Evolutionary conservation across 331 rosid genomes (phyloP).

Genomic region (Cydonia oblonga): DNA sequence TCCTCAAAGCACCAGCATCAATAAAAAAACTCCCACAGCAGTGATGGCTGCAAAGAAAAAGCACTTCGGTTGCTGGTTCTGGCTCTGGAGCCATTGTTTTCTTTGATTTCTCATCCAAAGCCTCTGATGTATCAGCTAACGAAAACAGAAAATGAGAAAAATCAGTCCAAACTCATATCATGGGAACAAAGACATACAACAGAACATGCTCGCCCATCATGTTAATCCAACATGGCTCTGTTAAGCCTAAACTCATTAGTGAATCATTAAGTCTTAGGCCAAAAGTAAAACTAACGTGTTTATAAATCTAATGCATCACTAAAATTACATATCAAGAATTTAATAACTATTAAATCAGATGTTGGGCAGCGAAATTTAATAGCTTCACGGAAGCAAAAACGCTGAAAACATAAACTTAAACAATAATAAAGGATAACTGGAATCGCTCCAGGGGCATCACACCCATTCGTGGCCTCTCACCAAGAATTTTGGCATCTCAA

Average conservation of each 20-base stretch:
- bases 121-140: slow-evolving; percentile 51
- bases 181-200: background rate
- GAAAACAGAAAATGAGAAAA: slow-evolving; percentile 2
- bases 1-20: slow-evolving; percentile 89
- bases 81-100: slow-evolving; percentile 58
- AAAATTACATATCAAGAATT: background rate
- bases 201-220: background rate
- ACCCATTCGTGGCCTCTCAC: background rate
- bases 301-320: background rate
- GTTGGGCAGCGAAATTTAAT: too few species aligned
- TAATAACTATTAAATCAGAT: background rate
- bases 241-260: background rate
- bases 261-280: background rate
- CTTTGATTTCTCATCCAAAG: slow-evolving; percentile 55
- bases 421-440: too few species aligned
- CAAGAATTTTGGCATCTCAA: background rate
- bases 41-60: slow-evolving; percentile 85
- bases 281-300: background rate
- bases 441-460: background rate
- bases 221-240: too few species aligned
- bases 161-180: slow-evolving; percentile 6
- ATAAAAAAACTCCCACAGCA: slow-evolving; percentile 87
- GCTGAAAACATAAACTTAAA: too few species aligned
- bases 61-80: slow-evolving; percentile 90
- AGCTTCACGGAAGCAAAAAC: too few species aligned